Base-by-base conservation (phyloP, 1,284 basidiomycete genomes). In the Boletellus deceptivus region DNA sequence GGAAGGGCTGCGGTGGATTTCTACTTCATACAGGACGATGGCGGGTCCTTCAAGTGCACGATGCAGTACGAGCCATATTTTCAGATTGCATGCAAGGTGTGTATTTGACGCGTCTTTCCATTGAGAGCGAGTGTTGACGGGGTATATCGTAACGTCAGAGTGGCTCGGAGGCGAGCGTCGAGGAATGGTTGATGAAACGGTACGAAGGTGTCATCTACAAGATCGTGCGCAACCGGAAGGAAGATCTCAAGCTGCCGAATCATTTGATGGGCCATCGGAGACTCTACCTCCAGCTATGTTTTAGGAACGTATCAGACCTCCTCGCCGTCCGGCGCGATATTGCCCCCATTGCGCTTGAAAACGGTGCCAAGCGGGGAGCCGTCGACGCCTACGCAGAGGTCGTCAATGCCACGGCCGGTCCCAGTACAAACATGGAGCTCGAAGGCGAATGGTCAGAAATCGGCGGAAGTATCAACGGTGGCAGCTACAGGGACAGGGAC, bases 341-440 rank as follows among this genome's bases (percentile, higher is more conserved):
- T 34, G 77, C 94, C 49, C 94, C 96, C 2, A 80, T 99, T 24
- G 96, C 94, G 0, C 79, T 87, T 24, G 83, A 89, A 39, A 99
- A 98, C 59, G 83, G 91, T 43, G 88, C 92, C n/a, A 97, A 96
- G 72, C 84, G 95, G 24, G 89, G 91, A 58, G 96, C 97, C 0
- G 88, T 99, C 11, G 97, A 99, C 69, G 94, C 95, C 0, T 99
- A 99, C 65, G 96, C 97, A 3, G 96, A 99, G 61, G 93, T 98
- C n/a, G 84, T 99, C 52, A 88, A 83, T 58, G 90, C 89, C 1
- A 83, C 89, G 2, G 77, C 78, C 11, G 68, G 75, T 5, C 76
- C 75, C 4, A 70, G 61, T 39, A 74, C 76, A 20, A 80, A 83
- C 40, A 80, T 91, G 53, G 85, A 86, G 43, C 74, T 89, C 34